These are phyloP conservation scores for Venturia carpophila DNA, from an alignment of 2,329 filamentous ascomycete genomes.

Conservation along the genomic window DNA sequence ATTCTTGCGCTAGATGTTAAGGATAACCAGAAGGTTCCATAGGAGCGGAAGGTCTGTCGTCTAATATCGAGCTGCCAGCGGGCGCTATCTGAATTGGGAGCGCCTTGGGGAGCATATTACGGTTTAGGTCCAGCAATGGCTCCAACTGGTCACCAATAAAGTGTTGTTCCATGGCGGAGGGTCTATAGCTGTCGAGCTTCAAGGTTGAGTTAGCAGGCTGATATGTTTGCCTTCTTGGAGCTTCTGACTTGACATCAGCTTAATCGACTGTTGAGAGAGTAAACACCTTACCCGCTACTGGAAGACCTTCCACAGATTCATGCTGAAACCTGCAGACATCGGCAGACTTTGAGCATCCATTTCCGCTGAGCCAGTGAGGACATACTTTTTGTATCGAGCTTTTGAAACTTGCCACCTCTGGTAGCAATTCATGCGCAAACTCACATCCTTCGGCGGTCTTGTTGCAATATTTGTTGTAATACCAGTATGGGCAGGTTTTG, in stretches of 20 bases:
- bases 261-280: neutral
- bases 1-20: neutral
- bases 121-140: neutral
- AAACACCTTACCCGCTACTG: neutral
- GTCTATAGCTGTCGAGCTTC: neutral
- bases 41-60: neutral
- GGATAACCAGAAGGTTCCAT: neutral
- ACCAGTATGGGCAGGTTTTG: slow-evolving; percentile 7
- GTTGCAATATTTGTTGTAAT: neutral
- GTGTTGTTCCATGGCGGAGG: neutral
- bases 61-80: no score
- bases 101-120: neutral
- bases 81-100: neutral
- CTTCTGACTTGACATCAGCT: neutral
- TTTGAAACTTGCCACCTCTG: neutral
- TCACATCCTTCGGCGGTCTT: neutral
- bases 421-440: neutral
- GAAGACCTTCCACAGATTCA: neutral
- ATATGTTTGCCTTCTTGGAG: neutral
- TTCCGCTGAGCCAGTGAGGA: neutral
- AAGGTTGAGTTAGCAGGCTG: neutral
- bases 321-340: slow-evolving; percentile 4
- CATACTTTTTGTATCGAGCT: neutral
- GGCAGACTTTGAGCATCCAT: slow-evolving; percentile 10
- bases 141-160: neutral